These are phyloP conservation scores for Gyromitra esculenta DNA, from an alignment of 2,329 filamentous ascomycete genomes.

Conservation along the genomic window DNA sequence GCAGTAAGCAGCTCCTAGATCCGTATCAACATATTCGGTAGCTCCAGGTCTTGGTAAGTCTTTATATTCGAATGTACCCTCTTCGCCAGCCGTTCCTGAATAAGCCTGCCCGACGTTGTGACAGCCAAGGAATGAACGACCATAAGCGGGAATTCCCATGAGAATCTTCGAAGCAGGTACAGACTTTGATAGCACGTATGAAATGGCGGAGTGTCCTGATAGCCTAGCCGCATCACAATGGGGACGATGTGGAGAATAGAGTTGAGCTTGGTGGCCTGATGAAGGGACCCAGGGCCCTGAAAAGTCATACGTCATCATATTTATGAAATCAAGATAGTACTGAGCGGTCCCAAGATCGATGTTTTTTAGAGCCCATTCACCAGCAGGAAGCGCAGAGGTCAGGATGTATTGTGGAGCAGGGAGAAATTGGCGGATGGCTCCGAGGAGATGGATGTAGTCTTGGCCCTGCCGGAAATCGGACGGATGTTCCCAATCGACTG, in stretches of 20 bases:
- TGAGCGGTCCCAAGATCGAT: constrained; percentile 73
- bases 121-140: constrained; percentile 76
- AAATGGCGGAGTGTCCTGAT: constrained; percentile 73
- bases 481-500: constrained; percentile 85
- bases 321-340: constrained; percentile 76
- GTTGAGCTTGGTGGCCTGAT: constrained; percentile 79
- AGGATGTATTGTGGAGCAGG: constrained; percentile 75
- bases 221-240: constrained; percentile 67
- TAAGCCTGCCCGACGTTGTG: constrained; percentile 72
- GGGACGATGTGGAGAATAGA: constrained; percentile 68
- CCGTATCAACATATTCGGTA: constrained; percentile 74
- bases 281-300: constrained; percentile 74
- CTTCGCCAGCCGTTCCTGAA: constrained; percentile 68
- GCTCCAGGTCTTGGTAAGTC: constrained; percentile 71
- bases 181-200: constrained; percentile 70
- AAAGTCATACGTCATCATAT: constrained; percentile 84
- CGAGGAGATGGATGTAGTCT: constrained; percentile 76
- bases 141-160: constrained; percentile 78
- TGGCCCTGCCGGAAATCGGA: constrained; percentile 72
- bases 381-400: constrained; percentile 76
- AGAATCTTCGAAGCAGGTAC: constrained; percentile 77
- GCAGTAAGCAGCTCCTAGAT: constrained; percentile 75
- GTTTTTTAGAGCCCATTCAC: constrained; percentile 71
- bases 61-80: constrained; percentile 76
- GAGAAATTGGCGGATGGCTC: constrained; percentile 73